Evolutionary conservation across 371 early-diverging fungal genomes (phyloP), one percentile per base, ranked within the genome.

Genomic region (Funneliformis caledonium): DNA sequence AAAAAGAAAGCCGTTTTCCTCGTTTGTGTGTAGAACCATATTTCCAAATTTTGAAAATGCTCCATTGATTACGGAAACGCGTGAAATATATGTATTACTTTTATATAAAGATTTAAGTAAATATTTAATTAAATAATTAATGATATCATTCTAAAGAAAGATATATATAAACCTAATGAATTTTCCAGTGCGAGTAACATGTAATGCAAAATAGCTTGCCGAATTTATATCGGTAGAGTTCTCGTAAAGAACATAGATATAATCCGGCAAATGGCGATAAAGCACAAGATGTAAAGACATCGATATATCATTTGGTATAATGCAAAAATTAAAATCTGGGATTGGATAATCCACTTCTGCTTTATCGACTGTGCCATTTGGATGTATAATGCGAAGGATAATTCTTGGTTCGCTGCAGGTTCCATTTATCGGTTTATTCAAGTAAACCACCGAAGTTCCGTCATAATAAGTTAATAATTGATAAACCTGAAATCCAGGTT

Each of bases 301-400:
- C 12, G 52, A 52, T 10, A 47, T 10, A 47, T 47, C 47, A 47
- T 47, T 47, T 14, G 52, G 31, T 62, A 22, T 62, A 26, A 26
- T 7, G 22, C 62, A 62, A 62, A 62, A 62, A 62, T 62, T 62
- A 22, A 62, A 62, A n/a, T 62, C 62, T 10, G 62, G 62, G n/a
- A 62, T 62, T 5, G 62, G 22, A 62, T 62, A 16, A 26, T 8
- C 4, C 6, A 26, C 10, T 3, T 7, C 3, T 3, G 19, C 8
- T 22, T 7, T 26, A 26, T 62, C 62, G 10, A 62, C 31, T 62
- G 62, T 22, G 1, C 62, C 62, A 62, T 62, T 4, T 9, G 26
- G 26, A 62, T 26, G 62, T 26, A 62, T 22, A 62, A 62, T 11
- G 10, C 62, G n/a, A 62, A 62, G 26, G 3, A 22, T 9, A 62